Base-by-base conservation (phyloP, 225 moss, liverwort and hornwort genomes). In the Thuidium tamariscinum region DNA sequence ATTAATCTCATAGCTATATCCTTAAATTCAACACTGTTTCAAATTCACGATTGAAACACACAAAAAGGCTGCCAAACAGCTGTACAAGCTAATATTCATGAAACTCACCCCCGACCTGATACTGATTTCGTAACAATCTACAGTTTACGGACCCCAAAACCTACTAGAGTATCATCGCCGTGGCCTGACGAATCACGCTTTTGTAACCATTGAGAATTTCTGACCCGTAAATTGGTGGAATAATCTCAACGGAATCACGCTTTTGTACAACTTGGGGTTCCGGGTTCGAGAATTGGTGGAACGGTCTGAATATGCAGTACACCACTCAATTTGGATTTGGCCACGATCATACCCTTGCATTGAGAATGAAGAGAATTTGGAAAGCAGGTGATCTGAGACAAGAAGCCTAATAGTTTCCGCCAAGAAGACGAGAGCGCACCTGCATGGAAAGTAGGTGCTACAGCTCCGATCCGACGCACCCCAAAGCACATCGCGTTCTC, bases 401-500 rank as follows among this genome's bases (percentile, higher is more conserved):
- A 37, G 46, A 32, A 67, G 69, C 36, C 48, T 44, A 62, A 14
- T 46, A 21, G 30, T 54, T 57, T 57, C 39, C 14, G 56, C 30
- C 54, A 32, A 72, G 73, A 51, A 11, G 62, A 51, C 66, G 26
- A 55, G 46, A 59, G 77, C 65, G 37, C 77, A 97, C 96, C 96
- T 96, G 94, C 87, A 87, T 89, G 19, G 96, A 89, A 11, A 94
- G 93, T 63, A 96, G 91, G n/a, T n/a, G n/a, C n/a, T n/a, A n/a
- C n/a, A n/a, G n/a, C n/a, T n/a, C n/a, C n/a, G n/a, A n/a, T n/a
- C n/a, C n/a, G n/a, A n/a, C n/a, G n/a, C n/a, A n/a, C n/a, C n/a
- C n/a, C n/a, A n/a, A n/a, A n/a, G n/a, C n/a, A n/a, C n/a, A n/a
- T n/a, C n/a, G n/a, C n/a, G n/a, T n/a, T n/a, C n/a, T n/a, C n/a